phyloP scores from a whole-genome alignment of 2,329 filamentous ascomycete genomes.

The Iodosphaeria phyllophila region DNA sequence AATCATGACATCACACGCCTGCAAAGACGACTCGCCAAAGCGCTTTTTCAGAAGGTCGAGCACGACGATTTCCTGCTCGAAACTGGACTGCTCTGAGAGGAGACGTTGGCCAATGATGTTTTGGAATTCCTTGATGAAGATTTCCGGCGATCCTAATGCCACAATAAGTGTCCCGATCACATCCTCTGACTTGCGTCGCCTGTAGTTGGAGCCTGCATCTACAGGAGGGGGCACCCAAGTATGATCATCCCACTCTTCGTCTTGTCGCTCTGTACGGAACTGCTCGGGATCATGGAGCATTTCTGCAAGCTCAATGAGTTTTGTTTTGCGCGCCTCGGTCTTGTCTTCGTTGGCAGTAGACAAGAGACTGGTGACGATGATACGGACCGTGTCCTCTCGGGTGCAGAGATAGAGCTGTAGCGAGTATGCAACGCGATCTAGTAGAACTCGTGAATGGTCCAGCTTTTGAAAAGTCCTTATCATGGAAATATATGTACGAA shows the following conservation, averaged over 20 bases:
- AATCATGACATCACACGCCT: conserved; percentile 95
- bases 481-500: conserved; percentile 62
- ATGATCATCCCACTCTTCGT: conserved; percentile 74
- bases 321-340: conserved; percentile 21
- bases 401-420: conserved; percentile 61
- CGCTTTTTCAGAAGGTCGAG: conserved; percentile 74
- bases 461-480: conserved; percentile 60
- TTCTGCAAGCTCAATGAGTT: conserved; percentile 46
- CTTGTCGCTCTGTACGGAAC: conserved; percentile 28
- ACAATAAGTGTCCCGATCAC: conserved; percentile 81
- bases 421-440: conserved; percentile 55
- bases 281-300: conserved; percentile 44
- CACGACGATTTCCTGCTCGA: conserved; percentile 65
- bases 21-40: conserved; percentile 69
- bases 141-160: conserved; percentile 73
- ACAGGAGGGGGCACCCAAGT: conserved; percentile 84
- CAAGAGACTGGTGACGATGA: conserved; percentile 58
- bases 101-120: conserved; percentile 74
- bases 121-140: conserved; percentile 89
- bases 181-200: conserved; percentile 72
- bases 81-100: conserved; percentile 44
- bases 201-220: conserved; percentile 84
- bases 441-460: conserved; percentile 58
- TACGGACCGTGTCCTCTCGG: conserved; percentile 58
- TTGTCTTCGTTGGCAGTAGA: conserved; percentile 33